Conservation (phyloP, 495 filamentous ascomycete species). For the Penicillium canescens region DNA sequence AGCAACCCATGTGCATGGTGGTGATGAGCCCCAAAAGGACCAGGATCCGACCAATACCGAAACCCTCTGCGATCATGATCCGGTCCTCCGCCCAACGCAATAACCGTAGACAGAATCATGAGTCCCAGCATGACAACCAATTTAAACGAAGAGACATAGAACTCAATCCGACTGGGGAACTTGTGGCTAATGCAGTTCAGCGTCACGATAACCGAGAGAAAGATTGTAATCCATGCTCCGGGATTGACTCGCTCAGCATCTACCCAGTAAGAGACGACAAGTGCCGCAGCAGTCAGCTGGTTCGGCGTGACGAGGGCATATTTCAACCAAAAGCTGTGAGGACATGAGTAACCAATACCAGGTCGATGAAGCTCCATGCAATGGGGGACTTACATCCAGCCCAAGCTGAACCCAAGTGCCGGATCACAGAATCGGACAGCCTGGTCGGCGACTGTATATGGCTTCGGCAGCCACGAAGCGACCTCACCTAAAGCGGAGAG, state of each 20-base stretch:
- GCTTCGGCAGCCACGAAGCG: slow-evolving; percentile 58
- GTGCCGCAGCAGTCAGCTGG: slow-evolving; percentile 71
- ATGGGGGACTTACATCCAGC: slow-evolving; percentile 42
- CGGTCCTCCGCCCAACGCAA: slow-evolving; percentile 69
- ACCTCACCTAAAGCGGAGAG: slow-evolving; percentile 66
- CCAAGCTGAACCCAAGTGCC: slow-evolving; percentile 62
- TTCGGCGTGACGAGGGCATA: slow-evolving; percentile 79
- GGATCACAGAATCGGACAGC: slow-evolving; percentile 62
- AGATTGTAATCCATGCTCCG: slow-evolving; percentile 71
- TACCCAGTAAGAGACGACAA: slow-evolving; percentile 73
- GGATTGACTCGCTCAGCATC: slow-evolving; percentile 59
- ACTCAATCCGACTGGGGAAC: slow-evolving; percentile 52
- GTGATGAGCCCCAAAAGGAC: slow-evolving; percentile 23
- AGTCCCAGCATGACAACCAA: slow-evolving; percentile 67
- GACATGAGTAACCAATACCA: background rate
- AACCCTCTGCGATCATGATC: slow-evolving; percentile 66
- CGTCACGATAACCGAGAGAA: slow-evolving; percentile 59
- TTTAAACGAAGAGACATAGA: slow-evolving; percentile 60
- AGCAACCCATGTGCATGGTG: background rate
- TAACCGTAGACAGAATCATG: slow-evolving; percentile 65
- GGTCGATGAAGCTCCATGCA: background rate
- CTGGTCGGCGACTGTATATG: slow-evolving; percentile 60
- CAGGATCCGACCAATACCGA: slow-evolving; percentile 62
- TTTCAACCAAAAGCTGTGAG: slow-evolving; percentile 53
- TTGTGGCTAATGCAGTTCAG: slow-evolving; percentile 59